Evolutionary conservation across 2,329 filamentous ascomycete genomes (phyloP).

Genomic region (Bipolaris gigantea): DNA sequence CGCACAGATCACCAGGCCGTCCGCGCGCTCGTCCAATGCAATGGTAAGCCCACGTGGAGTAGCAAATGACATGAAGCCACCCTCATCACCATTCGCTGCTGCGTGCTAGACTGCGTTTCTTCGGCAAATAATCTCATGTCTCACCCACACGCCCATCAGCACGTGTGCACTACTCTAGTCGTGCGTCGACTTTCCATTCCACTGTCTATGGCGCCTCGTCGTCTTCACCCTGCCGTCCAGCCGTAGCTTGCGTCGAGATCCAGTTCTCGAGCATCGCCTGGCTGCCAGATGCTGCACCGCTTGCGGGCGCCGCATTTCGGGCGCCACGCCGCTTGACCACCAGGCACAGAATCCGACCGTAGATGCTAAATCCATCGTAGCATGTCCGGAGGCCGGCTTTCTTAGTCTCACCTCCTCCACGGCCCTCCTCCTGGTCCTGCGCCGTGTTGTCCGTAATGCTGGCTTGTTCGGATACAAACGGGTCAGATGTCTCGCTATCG

Average conservation of each 20-base stretch:
- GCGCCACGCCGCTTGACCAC: slow-evolving; percentile 73
- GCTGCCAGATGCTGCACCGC: slow-evolving; percentile 33
- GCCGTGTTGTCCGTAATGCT: slow-evolving; percentile 13
- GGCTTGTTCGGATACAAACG: slow-evolving; percentile 27
- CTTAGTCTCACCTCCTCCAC: slow-evolving; percentile 84
- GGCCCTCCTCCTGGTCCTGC: slow-evolving; percentile 26
- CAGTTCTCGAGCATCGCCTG: slow-evolving; percentile 49
- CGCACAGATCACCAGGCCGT: slow-evolving; percentile 15
- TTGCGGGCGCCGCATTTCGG: slow-evolving; percentile 22
- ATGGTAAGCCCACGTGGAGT: slow-evolving; percentile 31
- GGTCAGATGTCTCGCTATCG: slow-evolving; percentile 42
- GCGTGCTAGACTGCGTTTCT: slow-evolving; percentile 17
- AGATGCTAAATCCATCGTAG: slow-evolving; percentile 96
- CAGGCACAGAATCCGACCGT: slow-evolving; percentile 87
- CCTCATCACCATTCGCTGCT: slow-evolving; percentile 4
- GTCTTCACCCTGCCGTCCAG: slow-evolving; percentile 38
- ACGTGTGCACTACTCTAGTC: slow-evolving; percentile 2
- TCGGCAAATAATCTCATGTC: slow-evolving; percentile 18
- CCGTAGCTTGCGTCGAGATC: slow-evolving; percentile 49
- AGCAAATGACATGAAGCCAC: slow-evolving; percentile 13
- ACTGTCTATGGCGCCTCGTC: slow-evolving; percentile 38
- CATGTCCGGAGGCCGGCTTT: slow-evolving; percentile 82
- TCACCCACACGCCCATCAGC: slow-evolving; percentile 10
- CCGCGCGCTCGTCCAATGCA: slow-evolving; percentile 23
- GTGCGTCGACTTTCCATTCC: neutral